Base-by-base conservation (phyloP, 768 basidiomycete genomes). In the Suillus subalutaceus region DNA sequence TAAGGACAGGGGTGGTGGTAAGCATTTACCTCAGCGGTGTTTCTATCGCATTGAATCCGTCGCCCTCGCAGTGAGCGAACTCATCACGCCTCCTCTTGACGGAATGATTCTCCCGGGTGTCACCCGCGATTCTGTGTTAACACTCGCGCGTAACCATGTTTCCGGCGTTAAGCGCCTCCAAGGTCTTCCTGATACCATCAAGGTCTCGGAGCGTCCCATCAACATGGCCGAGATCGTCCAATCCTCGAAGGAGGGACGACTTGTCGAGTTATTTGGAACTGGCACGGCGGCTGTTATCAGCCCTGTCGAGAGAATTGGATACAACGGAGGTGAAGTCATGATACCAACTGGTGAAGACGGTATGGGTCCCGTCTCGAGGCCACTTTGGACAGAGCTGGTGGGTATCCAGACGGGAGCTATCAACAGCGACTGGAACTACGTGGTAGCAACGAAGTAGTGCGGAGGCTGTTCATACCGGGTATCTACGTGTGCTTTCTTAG, bases 391-490 rank as follows among this genome's bases (percentile, higher is more conserved):
- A 62, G 78, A 83, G 66, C 80, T 89, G 3, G 78, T 80, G 10
- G 85, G 80, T 6, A 88, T 92, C 64, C 94, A 97, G 77, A 90
- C 87, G 68, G 94, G 94, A 5, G 77, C 79, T 68, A 88, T 94
- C 64, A 80, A 85, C 52, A 92, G 91, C 74, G 87, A 90, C 35
- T 97, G 94, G 94, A 91, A 88, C 73, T 88, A 91, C 37, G 74
- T 83, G 12, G 85, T 84, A 6, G 52, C 16, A 43, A 0, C 67
- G 37, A 71, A 77, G 58, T 76, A 74, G 61, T 53, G 40, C n/a
- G 26, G 15, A 35, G 30, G 13, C 16, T 10, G 9, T 6, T 43
- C 58, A 23, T 44, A 35, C 23, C n/a, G 35, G 20, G 9, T 46
- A 50, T 44, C 26, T 62, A 43, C 30, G 7, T 1, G 9, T 40